Evolutionary conservation across 352 stramenopile species (phyloP).

Genomic region (Phytophthora macrochlamydospora): DNA sequence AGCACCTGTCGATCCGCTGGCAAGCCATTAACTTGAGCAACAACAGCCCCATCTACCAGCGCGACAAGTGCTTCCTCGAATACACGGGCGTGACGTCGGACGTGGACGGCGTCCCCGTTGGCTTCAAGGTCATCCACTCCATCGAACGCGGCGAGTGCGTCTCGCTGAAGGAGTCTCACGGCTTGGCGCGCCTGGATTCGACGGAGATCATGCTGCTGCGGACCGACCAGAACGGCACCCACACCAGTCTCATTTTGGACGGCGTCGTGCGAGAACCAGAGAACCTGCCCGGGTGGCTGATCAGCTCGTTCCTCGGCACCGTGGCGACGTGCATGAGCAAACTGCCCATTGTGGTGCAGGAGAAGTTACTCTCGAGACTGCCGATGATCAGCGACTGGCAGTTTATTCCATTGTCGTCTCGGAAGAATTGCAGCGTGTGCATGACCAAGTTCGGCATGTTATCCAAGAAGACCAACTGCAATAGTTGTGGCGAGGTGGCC

Average conservation of each 20-base stretch:
- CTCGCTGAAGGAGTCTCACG: conserved; percentile 69
- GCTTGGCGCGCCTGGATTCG: conserved; percentile 50
- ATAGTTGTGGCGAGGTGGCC: conserved; percentile 73
- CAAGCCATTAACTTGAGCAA: conserved; percentile 65
- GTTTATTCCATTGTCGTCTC: conserved; percentile 46
- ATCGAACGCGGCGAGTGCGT: conserved; percentile 62
- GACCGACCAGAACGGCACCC: conserved; percentile 39
- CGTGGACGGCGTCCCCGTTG: conserved; percentile 51
- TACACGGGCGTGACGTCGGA: conserved; percentile 71
- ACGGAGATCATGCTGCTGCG: conserved; percentile 62
- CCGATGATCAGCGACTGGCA: conserved; percentile 51
- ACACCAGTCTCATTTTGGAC: conserved; percentile 63
- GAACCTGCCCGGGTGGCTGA: conserved; percentile 43
- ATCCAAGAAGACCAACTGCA: conserved; percentile 80
- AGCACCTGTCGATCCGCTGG: conserved; percentile 78
- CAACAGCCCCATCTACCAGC: conserved; percentile 48
- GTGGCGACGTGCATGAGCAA: conserved; percentile 48
- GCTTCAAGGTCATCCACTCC: conserved; percentile 66
- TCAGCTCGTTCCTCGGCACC: conserved; percentile 47
- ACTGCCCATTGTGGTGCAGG: conserved; percentile 58
- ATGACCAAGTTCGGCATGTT: conserved; percentile 64
- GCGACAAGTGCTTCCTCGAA: conserved; percentile 78
- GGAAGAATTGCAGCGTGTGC: conserved; percentile 74
- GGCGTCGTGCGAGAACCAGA: conserved; percentile 47
- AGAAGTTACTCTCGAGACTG: conserved; percentile 49